These are phyloP conservation scores for Aspergillus carbonarius DNA, from an alignment of 2,329 filamentous ascomycete species.

Conservation along the genomic window DNA sequence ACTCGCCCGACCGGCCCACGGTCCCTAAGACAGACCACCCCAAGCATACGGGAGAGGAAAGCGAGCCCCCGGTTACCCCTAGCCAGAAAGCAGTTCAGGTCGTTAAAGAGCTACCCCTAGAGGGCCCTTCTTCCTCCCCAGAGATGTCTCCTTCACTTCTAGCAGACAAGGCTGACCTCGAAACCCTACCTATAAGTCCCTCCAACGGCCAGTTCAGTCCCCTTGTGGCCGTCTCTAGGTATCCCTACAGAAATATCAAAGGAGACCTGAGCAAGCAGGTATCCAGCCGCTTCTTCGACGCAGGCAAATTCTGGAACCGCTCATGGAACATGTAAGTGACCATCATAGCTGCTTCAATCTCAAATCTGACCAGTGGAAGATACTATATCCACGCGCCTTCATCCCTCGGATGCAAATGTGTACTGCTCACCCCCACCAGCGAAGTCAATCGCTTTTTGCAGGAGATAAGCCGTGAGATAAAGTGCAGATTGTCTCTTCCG, in stretches of 20 bases:
- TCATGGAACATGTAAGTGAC: constrained; percentile 73
- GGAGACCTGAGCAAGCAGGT: constrained; percentile 33
- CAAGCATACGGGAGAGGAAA: background rate
- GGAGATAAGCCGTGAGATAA: constrained; percentile 59
- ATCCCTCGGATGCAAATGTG: constrained; percentile 50
- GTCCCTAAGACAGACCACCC: background rate
- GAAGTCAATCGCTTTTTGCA: constrained; percentile 67
- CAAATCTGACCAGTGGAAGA: constrained; percentile 39
- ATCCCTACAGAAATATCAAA: constrained; percentile 44
- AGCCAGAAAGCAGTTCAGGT: background rate
- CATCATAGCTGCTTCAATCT: background rate
- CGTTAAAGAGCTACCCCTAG: background rate
- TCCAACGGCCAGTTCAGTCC: constrained; percentile 39
- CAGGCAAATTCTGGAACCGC: constrained; percentile 51
- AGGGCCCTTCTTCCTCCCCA: background rate
- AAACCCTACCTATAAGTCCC: background rate
- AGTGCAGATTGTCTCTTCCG: constrained; percentile 59
- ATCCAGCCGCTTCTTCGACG: constrained; percentile 41
- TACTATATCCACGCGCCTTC: constrained; percentile 65
- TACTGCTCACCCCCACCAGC: constrained; percentile 65
- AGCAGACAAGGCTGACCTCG: background rate
- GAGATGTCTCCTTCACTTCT: background rate
- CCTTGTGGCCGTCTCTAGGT: constrained; percentile 39
- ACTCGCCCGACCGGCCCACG: background rate
- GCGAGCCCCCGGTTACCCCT: background rate